These are phyloP conservation scores for Jacaranda copaia DNA, from an alignment of 257 asterid species.

Conservation along the genomic window DNA sequence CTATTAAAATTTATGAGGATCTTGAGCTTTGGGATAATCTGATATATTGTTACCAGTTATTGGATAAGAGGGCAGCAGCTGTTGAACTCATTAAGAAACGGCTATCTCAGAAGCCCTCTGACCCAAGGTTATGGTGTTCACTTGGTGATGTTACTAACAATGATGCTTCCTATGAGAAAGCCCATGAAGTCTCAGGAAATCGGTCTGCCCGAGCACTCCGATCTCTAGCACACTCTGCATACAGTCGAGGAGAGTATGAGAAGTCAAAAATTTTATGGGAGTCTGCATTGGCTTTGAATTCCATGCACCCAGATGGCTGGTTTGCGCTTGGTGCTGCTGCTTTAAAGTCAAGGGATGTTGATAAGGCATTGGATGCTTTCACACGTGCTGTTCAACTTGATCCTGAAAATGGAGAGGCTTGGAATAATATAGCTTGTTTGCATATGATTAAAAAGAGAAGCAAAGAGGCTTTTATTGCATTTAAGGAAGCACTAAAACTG, in stretches of 20 bases:
- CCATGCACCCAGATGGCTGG: slow-evolving; percentile 95
- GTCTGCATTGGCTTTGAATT: slow-evolving; percentile 88
- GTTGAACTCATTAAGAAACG: slow-evolving; percentile 78
- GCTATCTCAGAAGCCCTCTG: slow-evolving; percentile 71
- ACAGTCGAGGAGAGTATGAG: slow-evolving; percentile 80
- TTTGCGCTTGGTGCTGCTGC: slow-evolving; percentile 97
- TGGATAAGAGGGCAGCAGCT: slow-evolving; percentile 95
- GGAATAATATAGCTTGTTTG: slow-evolving; percentile 95
- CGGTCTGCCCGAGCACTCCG: slow-evolving; percentile 88
- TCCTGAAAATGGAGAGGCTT: slow-evolving; percentile 98
- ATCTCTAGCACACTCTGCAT: slow-evolving; percentile 94
- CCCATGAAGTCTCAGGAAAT: slow-evolving; percentile 81
- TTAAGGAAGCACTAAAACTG: slow-evolving; percentile 90
- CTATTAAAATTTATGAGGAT: slow-evolving; percentile 79
- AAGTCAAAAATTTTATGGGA: slow-evolving; percentile 82
- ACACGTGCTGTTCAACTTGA: slow-evolving; percentile 91
- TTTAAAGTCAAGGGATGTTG: slow-evolving; percentile 78
- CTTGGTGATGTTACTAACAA: slow-evolving; percentile 89
- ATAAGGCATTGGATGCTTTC: slow-evolving; percentile 88
- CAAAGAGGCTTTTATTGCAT: slow-evolving; percentile 90
- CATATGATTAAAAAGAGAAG: slow-evolving; percentile 84
- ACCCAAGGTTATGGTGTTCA: slow-evolving; percentile 93
- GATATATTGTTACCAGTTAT: slow-evolving; percentile 75
- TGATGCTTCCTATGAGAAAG: slow-evolving; percentile 78
- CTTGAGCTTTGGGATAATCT: slow-evolving; percentile 99